These are phyloP conservation scores for Monosporascus sp. DNA, from an alignment of 2,329 filamentous ascomycete genomes.

Conservation along the genomic window DNA sequence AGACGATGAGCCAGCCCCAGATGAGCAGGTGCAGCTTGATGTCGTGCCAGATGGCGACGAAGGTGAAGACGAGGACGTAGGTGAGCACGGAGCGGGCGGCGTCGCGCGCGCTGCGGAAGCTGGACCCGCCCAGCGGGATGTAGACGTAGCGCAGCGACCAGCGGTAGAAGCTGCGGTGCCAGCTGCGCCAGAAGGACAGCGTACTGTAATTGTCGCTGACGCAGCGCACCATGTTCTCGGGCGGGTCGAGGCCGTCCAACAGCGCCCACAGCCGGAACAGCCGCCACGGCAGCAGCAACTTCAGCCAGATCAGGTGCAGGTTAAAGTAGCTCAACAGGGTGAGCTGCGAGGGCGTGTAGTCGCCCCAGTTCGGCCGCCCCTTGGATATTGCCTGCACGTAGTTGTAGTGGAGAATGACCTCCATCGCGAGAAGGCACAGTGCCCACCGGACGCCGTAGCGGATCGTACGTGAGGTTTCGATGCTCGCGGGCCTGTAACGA, in stretches of 20 bases:
- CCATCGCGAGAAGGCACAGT: slow-evolving; percentile 79
- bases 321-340: slow-evolving; percentile 93
- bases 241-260: slow-evolving; percentile 84
- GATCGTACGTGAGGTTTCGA: slow-evolving; percentile 64
- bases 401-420: slow-evolving; percentile 83
- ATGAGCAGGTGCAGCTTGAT: slow-evolving; percentile 85
- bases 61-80: slow-evolving; percentile 84
- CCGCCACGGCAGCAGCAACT: slow-evolving; percentile 94
- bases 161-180: slow-evolving; percentile 93
- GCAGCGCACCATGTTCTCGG: slow-evolving; percentile 97
- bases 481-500: slow-evolving; percentile 66
- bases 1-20: slow-evolving; percentile 94
- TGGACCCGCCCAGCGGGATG: slow-evolving; percentile 75
- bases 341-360: slow-evolving; percentile 82
- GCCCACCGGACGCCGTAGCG: slow-evolving; percentile 81
- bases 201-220: slow-evolving; percentile 93
- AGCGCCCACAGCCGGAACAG: slow-evolving; percentile 97
- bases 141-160: slow-evolving; percentile 95
- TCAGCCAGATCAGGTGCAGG: slow-evolving; percentile 95
- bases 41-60: slow-evolving; percentile 97
- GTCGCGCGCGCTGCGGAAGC: slow-evolving; percentile 38
- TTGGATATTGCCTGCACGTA: slow-evolving; percentile 93
- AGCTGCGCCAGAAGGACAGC: slow-evolving; percentile 87
- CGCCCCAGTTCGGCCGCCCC: slow-evolving; percentile 68
- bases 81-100: slow-evolving; percentile 61